These are phyloP conservation scores for Zopfochytrium polystomum DNA, from an alignment of 371 early-diverging fungal genomes.

Conservation along the genomic window DNA sequence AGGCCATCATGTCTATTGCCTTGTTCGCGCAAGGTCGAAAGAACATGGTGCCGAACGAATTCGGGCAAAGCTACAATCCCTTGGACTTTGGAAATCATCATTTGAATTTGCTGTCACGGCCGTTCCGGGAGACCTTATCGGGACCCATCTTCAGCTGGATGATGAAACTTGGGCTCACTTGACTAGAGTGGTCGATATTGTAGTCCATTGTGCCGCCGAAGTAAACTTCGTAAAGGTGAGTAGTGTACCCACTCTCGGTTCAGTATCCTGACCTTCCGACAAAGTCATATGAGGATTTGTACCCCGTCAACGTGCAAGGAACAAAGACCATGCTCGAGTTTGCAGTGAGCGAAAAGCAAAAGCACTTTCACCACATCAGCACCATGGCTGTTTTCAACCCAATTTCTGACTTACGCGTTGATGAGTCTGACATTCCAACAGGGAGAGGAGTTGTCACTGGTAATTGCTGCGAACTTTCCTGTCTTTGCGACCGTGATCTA, in stretches of 20 bases:
- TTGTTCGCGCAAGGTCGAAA: slow-evolving; percentile 3
- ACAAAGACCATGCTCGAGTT: slow-evolving; percentile 1
- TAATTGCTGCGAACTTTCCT: too few relatives aligned
- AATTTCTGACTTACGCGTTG: slow-evolving; percentile 2
- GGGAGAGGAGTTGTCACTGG: not conserved
- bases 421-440: slow-evolving; percentile 3
- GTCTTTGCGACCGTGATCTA: too few relatives aligned
- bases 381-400: slow-evolving; percentile 5
- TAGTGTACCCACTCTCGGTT: too few relatives aligned
- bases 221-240: not conserved
- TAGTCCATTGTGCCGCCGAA: slow-evolving; percentile 10
- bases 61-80: not conserved
- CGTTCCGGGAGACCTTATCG: slow-evolving; percentile 1
- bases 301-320: slow-evolving; percentile 1
- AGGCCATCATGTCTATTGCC: not conserved
- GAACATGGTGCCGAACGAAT: slow-evolving; percentile 1
- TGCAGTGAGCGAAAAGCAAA: not conserved
- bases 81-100: slow-evolving; percentile 4
- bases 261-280: not conserved
- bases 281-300: slow-evolving; percentile 8
- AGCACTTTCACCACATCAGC: slow-evolving; percentile 1
- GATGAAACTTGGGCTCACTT: not conserved
- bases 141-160: not conserved
- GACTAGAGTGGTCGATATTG: slow-evolving; percentile 2
- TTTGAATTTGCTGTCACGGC: not conserved